Base-by-base conservation (phyloP, 345 rosid species). In the Populus tremula region DNA sequence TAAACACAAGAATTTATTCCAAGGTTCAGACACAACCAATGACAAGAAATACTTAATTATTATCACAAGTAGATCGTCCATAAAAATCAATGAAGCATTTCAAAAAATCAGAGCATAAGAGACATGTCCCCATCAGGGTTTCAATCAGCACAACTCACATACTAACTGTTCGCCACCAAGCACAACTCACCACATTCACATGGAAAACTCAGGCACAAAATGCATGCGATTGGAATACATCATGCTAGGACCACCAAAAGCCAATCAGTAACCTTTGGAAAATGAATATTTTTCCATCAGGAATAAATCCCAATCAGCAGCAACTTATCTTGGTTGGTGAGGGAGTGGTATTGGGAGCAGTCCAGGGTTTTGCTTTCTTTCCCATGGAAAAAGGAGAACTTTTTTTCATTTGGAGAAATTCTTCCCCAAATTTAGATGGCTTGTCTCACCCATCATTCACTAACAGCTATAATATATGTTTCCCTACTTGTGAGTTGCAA, bases 1-100 rank as follows among this genome's bases (percentile, higher is more conserved):
- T 81, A 80, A 83, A 82, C 88, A 76, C 69, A 82, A 78, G 91
- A 89, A 89, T 84, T 85, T 85, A 87, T 89, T 91, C 89, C 87
- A 71, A 79, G 71, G 75, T 80, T 82, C 77, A 76, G 86, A 74
- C 83, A 80, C 84, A 82, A 75, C 66, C 82, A 80, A 80, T 72
- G 54, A 77, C 35, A 54, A 70, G 72, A 66, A 70, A 64, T 21
- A 75, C 1, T 45, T 6, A n/a, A 70, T 13, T 31, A 23, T 39
- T 17, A 73, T 66, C 50, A 74, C 33, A 79, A 85, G 79, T 71
- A 31, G 36, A 23, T 78, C 76, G 83, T 82, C 78, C 76, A 84
- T 69, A 75, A 72, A 80, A 78, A 84, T 79, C 83, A 78, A 83
- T 80, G 77, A 72, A 79, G 75, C 82, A 71, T 78, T 79, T 74